Evolutionary conservation across 305 asterid genomes (phyloP), one percentile per base, ranked within the genome.

Genomic region (Caryopteris hybrid): DNA sequence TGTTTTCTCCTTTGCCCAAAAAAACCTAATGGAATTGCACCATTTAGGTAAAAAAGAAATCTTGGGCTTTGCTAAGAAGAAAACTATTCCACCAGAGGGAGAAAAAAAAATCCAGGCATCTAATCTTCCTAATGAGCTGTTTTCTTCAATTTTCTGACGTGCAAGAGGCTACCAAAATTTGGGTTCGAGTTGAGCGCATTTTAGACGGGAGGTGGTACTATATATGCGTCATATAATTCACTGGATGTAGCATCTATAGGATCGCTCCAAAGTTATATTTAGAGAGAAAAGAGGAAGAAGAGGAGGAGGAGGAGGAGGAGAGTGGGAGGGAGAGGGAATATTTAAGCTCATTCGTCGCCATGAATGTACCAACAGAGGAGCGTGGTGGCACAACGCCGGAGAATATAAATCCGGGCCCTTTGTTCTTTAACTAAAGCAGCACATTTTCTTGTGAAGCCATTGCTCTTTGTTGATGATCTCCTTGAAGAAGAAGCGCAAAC

Each of bases 321-420:
- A n/a, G n/a, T n/a, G n/a, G n/a, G n/a, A 34, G 3, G 52, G 42
- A 50, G 53, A 23, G 65, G 77, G 36, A 61, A 31, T 22, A 29
- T 21, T 12, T 0, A 5, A 10, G 60, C 2, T 61, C 42, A 92
- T 16, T 92, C 96, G 43, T 92, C 96, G 72, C 88, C 95, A 48
- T 88, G 91, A 61, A 92, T 86, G 81, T 90, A 89, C 95, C 90
- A 92, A 74, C 98, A 85, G 25, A 83, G 83, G 47, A 92, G 85
- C 95, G 90, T 85, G 84, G 95, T 86, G 80, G 98, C 98, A 64
- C 97, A 89, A 2, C 97, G 92, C 13, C 98, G 92, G 66, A 92
- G 81, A 20, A 92, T 90, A 74, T 92, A 90, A 53, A 92, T 82
- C 55, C 96, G 53, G 8, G 92, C 96, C 14, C 97, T 63, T 79